These are phyloP conservation scores for Termitomyces sp. DNA, from an alignment of 768 basidiomycete genomes.

Conservation along the genomic window DNA sequence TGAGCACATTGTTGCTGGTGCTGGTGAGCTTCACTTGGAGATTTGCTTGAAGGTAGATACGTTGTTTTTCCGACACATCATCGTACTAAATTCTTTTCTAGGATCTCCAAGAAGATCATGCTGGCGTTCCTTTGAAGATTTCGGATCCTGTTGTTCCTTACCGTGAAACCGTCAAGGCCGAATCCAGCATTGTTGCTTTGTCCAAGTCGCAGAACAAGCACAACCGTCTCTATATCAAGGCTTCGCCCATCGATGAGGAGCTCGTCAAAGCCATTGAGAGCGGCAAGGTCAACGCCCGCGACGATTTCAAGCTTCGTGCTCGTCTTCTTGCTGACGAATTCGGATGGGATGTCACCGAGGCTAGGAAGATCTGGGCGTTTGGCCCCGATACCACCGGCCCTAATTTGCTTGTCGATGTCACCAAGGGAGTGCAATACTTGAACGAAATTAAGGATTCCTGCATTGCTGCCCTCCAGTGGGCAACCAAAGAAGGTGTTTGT, in stretches of 20 bases:
- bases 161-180: conserved; percentile 93
- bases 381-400: conserved; percentile 97
- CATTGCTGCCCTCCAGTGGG: conserved; percentile 99
- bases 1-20: conserved; percentile 98
- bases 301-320: conserved; percentile 96
- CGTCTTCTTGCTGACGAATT: conserved; percentile 92
- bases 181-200: conserved; percentile 91
- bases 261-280: conserved; percentile 86
- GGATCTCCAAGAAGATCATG: conserved; percentile 99
- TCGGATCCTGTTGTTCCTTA: conserved; percentile 97
- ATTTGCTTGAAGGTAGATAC: conserved; percentile 87
- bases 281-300: conserved; percentile 81
- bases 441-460: conserved; percentile 99
- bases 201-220: conserved; percentile 99
- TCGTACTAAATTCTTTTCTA: conserved; percentile 18
- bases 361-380: conserved; percentile 99
- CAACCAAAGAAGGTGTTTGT: conserved; percentile 94
- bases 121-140: conserved; percentile 96
- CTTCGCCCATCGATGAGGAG: conserved; percentile 89
- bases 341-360: conserved; percentile 98
- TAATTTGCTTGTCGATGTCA: conserved; percentile 94
- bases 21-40: conserved; percentile 97
- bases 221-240: conserved; percentile 95
- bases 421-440: conserved; percentile 98
- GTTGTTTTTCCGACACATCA: not conserved